These are phyloP conservation scores for Mucor plumbeus DNA, from an alignment of 371 early-diverging fungal species.

Conservation along the genomic window DNA sequence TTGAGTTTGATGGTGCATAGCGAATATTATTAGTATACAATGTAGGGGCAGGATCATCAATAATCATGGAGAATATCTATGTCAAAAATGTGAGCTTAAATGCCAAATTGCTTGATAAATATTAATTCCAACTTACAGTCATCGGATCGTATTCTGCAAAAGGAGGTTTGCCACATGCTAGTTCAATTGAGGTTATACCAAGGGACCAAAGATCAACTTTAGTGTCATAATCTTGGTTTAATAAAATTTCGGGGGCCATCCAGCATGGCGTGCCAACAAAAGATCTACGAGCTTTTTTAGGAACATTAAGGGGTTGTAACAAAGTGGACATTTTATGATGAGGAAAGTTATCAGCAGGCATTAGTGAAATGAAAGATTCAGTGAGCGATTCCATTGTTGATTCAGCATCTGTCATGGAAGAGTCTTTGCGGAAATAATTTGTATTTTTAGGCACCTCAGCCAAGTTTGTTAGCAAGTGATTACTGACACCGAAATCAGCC, in stretches of 20 bases:
- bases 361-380: background rate
- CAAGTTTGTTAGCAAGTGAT: constrained; percentile 28
- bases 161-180: constrained; percentile 94
- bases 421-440: background rate
- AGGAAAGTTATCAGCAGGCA: constrained; percentile 3
- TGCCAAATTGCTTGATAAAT: background rate
- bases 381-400: constrained; percentile 4
- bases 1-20: constrained; percentile 15
- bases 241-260: constrained; percentile 91
- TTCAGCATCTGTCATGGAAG: background rate
- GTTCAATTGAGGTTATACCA: constrained; percentile 95
- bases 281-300: constrained; percentile 42
- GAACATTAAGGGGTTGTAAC: background rate
- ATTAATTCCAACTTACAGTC: constrained; percentile 42
- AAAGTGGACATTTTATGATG: background rate
- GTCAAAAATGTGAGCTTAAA: background rate
- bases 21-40: constrained; percentile 22
- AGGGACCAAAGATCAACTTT: constrained; percentile 91
- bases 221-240: constrained; percentile 74
- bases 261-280: constrained; percentile 90
- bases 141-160: constrained; percentile 89
- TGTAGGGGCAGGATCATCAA: constrained; percentile 46
- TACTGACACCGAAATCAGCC: constrained; percentile 57
- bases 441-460: constrained; percentile 19
- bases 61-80: constrained; percentile 45